A percentile compares a stretch with the other conserved stretches of the same genome.
phyloP scores from a whole-genome alignment of 148 eudicot genomes.

The Camellia granthamiana region DNA sequence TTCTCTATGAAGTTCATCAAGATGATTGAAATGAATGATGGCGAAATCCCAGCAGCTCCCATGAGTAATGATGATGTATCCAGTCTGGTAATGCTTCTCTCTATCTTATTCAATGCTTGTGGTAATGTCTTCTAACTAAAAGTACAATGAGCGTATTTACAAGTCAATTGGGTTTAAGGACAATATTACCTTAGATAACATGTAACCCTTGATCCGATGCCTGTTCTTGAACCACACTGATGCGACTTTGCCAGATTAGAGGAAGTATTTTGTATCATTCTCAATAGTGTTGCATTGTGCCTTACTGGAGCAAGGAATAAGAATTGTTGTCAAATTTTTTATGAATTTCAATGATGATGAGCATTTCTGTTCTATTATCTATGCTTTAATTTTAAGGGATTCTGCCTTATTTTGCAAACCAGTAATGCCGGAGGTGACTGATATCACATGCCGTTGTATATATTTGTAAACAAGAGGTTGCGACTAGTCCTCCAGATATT shows the following conservation, averaged over 20 bases:
- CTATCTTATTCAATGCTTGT: neutral
- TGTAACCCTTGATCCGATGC: neutral
- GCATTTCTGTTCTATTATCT: neutral
- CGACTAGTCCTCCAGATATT: too few species aligned
- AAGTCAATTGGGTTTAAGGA: conserved; percentile 1
- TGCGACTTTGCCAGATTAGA: neutral
- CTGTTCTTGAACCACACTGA: neutral
- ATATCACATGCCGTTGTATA: too few species aligned
- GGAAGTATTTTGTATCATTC: neutral
- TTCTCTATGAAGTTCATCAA: conserved; percentile 61
- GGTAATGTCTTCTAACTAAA: neutral
- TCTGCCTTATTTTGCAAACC: neutral
- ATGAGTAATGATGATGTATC: conserved; percentile 51
- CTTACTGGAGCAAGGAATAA: neutral
- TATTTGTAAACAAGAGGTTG: too few species aligned
- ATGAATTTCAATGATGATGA: neutral
- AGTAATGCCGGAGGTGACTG: too few species aligned
- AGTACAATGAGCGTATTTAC: neutral
- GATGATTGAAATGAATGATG: conserved; percentile 49
- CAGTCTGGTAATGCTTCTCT: conserved; percentile 49
- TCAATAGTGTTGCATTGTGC: neutral
- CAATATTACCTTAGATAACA: neutral
- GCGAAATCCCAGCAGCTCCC: conserved; percentile 39
- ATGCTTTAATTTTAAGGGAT: neutral
- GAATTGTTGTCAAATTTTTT: neutral